Conservation (phyloP, 345 rosid genomes). For the Lagerstroemia speciosa region DNA sequence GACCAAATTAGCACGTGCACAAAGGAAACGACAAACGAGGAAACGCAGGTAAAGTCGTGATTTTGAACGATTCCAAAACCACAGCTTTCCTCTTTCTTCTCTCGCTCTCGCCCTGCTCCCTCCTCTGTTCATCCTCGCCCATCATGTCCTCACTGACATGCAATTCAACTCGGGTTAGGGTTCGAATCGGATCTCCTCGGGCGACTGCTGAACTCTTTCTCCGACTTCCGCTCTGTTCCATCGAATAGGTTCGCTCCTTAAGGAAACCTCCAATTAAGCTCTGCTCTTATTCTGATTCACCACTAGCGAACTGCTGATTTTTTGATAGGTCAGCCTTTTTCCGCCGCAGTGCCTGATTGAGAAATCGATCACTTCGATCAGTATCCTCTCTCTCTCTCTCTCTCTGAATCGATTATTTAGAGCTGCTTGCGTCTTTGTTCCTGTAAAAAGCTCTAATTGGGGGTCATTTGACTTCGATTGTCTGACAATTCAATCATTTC, state of each 20-base stretch:
- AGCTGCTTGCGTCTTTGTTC: background rate
- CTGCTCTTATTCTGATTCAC: background rate
- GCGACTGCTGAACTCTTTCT: too few species aligned
- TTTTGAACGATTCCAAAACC: too few species aligned
- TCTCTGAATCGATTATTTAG: background rate
- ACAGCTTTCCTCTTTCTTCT: too few species aligned
- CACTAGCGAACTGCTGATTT: background rate
- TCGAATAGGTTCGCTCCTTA: background rate
- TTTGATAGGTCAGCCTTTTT: background rate
- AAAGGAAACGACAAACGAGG: too few species aligned
- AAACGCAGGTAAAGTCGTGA: too few species aligned
- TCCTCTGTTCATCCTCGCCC: too few species aligned
- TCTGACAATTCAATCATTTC: background rate
- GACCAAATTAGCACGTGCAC: too few species aligned
- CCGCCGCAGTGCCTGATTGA: background rate
- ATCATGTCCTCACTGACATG: too few species aligned
- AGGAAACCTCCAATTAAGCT: background rate
- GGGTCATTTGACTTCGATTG: background rate
- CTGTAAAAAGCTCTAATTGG: background rate
- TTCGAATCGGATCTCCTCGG: too few species aligned
- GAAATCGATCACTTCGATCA: background rate
- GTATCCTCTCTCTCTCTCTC: background rate
- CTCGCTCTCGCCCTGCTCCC: too few species aligned
- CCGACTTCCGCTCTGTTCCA: too few species aligned
- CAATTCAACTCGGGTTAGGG: too few species aligned